phyloP scores from a whole-genome alignment of 768 basidiomycete genomes.

The Cystobasidium onofrii region DNA sequence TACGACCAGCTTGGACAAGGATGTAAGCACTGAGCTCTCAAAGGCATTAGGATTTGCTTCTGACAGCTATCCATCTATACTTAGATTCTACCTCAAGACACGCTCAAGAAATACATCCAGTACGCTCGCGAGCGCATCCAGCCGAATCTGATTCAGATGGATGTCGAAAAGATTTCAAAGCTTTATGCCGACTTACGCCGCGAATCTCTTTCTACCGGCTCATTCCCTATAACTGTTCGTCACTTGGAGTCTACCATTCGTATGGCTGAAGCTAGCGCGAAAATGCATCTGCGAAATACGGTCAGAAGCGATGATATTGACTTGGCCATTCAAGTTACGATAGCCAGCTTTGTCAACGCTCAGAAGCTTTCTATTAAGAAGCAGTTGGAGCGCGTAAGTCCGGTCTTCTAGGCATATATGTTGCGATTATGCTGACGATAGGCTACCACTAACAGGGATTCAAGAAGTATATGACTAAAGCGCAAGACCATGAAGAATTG shows the following conservation, averaged over 20 bases:
- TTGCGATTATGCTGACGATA: neutral
- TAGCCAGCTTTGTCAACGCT: slow-evolving; percentile 87
- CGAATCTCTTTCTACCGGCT: slow-evolving; percentile 95
- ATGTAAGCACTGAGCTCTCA: slow-evolving; percentile 35
- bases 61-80: neutral
- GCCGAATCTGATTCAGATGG: slow-evolving; percentile 88
- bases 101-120: slow-evolving; percentile 97
- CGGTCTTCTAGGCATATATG: neutral
- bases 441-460: slow-evolving; percentile 58
- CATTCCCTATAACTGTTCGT: slow-evolving; percentile 94
- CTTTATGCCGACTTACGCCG: slow-evolving; percentile 90
- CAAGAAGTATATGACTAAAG: slow-evolving; percentile 93
- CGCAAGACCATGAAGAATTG: slow-evolving; percentile 90
- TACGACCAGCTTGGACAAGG: slow-evolving; percentile 57
- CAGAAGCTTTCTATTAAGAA: slow-evolving; percentile 99
- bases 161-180: slow-evolving; percentile 87
- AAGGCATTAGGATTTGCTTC: neutral
- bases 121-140: slow-evolving; percentile 86
- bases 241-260: slow-evolving; percentile 99
- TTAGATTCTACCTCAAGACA: slow-evolving; percentile 92
- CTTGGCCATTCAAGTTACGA: slow-evolving; percentile 87
- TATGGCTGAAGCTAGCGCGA: slow-evolving; percentile 96
- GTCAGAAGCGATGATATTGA: slow-evolving; percentile 95
- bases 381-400: slow-evolving; percentile 79
- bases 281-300: slow-evolving; percentile 94